Evolutionary conservation across 768 basidiomycete genomes (phyloP).

Genomic region (Rhodotorula babjevae): DNA sequence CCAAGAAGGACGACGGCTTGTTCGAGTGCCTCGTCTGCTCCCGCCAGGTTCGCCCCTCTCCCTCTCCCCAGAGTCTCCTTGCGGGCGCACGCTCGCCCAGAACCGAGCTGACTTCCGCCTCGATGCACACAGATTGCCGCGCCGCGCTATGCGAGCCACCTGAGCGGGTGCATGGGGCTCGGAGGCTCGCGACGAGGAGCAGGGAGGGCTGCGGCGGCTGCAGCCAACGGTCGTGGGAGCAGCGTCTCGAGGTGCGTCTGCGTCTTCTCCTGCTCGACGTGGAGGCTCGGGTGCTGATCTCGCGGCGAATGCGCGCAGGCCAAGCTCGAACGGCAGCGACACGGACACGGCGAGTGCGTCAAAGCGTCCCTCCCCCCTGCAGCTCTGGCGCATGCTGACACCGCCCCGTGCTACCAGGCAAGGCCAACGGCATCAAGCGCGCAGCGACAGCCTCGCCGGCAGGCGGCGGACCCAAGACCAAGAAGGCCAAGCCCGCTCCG

Average conservation of each 20-base stretch:
- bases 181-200: constrained; percentile 22
- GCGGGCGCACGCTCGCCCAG: neutral
- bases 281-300: neutral
- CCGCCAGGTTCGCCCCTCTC: neutral
- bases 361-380: too few species aligned
- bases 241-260: neutral
- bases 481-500: constrained; percentile 27
- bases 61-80: too few species aligned
- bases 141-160: constrained; percentile 31
- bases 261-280: neutral
- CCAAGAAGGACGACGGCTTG: constrained; percentile 34
- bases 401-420: neutral
- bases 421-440: constrained; percentile 24
- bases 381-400: neutral
- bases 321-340: constrained; percentile 17
- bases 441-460: constrained; percentile 1
- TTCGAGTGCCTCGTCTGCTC: constrained; percentile 28
- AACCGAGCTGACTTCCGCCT: neutral
- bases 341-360: constrained; percentile 2
- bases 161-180: constrained; percentile 33
- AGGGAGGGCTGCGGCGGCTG: constrained; percentile 2
- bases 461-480: constrained; percentile 9
- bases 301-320: neutral
- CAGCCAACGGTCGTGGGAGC: neutral
- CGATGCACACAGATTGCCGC: constrained; percentile 15